Base-by-base conservation (phyloP, 73 alveolate genomes). In the Paramecium primaurelia region DNA sequence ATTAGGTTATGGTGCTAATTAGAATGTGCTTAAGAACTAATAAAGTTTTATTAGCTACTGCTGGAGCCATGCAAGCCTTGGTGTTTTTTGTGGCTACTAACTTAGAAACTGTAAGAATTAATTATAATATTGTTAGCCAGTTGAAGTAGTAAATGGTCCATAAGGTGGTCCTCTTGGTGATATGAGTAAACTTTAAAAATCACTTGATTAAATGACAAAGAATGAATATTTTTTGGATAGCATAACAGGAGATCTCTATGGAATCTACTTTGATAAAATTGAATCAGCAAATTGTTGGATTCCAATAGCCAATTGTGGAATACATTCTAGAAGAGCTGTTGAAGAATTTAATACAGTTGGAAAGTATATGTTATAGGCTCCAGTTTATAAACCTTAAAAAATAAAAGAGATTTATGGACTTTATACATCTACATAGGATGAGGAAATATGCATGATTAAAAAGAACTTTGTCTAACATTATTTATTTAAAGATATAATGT, bases 281-380 rank as follows among this genome's bases (percentile, higher is more conserved):
- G 47, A 80, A 49, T 80, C 58, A 34, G 92, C 90, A n/a, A 94
- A 96, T 45, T 92, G 90, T 58, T 98, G 99, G 99, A 94, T 94
- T n/a, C 99, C 99, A 2, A 77, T 92, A 32, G 99, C 98, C 77
- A 98, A 98, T 94, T 94, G 96, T 45, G 99, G 99, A 14, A 84
- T 98, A 58, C 99, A 98, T 88, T 95, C 97, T 14, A 69, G 91
- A 47, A 89, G 71, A 71, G 86, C 94, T 44, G 94, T 83, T 14
- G 73, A 89, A 73, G 94, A 89, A 73, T 89, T 44, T 26, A 58
- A 89, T 71, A 71, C 91, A 9, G 92, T 89, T 7, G 94, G 94
- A n/a, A 89, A 89, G 77, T 89, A 71, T 28, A 89, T 89, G 71
- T 36, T 89, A 8, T 14, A 71, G 32, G 94, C 91, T 3, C 91